Base-by-base conservation (phyloP, 192 early-diverging fungal genomes). In the Podila minutissima region DNA sequence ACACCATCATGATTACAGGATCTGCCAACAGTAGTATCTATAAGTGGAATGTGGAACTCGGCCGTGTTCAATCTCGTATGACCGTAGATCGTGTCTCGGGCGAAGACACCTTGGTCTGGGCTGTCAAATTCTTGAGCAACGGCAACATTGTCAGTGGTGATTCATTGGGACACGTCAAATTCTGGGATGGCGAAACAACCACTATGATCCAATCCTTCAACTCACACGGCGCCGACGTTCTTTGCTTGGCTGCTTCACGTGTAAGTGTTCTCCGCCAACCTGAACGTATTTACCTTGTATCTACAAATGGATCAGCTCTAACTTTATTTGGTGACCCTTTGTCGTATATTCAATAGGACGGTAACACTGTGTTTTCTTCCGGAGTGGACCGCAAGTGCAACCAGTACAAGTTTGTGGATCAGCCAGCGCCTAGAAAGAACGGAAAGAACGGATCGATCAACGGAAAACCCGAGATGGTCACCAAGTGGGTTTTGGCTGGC, bases 341-440 rank as follows among this genome's bases (percentile, higher is more conserved):
- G 22, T n/a, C 66, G 4, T 15, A 31, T 24, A 29, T 29, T 48
- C 29, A 33, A 57, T 51, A 85, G 32, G 79, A 89, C 24, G 95
- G 94, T 12, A 88, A 84, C 19, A 86, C 84, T 51, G 94, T 99
- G 10, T 98, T 91, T 82, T 92, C 95, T 2, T 91, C 93, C 17
- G 97, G 97, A 51, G 94, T 98, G 3, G 97, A 99, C 77, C 91
- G 95, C 58, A 94, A 96, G 64, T 88, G 96, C 50, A 88, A 90
- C 5, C 89, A 92, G 72, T 95, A 92, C 83, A 84, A 85, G 6
- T 72, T 87, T 4, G 78, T 91, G 38, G 83, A 86, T 65, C 64
- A 82, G 74, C 75, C 82, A n/a, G 66, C 70, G 6, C 76, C 67
- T 49, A 78, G 74, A 66, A 82, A 75, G 50, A 58, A 48, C 22